Percentiles rank a stretch among this genome's conserved stretches.
phyloP scores from a whole-genome alignment of 169 alveolate genomes.

The Eimeria tenella region DNA sequence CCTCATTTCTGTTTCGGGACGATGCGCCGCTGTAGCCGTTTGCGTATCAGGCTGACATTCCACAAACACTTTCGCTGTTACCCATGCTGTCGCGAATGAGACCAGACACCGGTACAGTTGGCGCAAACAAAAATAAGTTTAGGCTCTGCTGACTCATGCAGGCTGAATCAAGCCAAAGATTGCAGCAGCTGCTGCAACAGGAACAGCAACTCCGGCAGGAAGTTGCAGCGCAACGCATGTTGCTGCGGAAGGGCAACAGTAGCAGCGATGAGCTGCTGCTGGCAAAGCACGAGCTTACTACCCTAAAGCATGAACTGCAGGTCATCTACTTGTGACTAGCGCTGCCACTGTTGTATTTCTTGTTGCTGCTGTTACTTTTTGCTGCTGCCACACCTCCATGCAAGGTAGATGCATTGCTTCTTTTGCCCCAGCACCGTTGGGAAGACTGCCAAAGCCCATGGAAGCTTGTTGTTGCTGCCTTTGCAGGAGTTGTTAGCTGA shows the following conservation, averaged over 20 bases:
- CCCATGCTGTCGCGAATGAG: too few relatives aligned
- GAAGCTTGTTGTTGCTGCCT: neutral
- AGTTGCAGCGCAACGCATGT: constrained; percentile 53
- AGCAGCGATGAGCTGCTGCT: constrained; percentile 56
- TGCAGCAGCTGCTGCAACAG: constrained; percentile 53
- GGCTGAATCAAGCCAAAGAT: constrained; percentile 58
- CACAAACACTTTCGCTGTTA: too few relatives aligned
- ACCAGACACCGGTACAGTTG: too few relatives aligned
- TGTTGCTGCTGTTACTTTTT: neutral
- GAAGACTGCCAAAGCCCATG: neutral
- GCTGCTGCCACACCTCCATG: neutral
- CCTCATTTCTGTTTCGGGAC: too few relatives aligned
- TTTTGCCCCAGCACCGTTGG: neutral
- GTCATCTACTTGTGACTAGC: neutral
- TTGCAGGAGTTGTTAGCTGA: constrained; percentile 55
- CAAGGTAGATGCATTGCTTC: neutral
- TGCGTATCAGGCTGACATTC: too few relatives aligned
- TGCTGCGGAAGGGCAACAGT: constrained; percentile 58
- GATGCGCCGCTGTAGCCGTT: too few relatives aligned
- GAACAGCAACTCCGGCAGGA: constrained; percentile 58
- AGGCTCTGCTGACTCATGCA: neutral
- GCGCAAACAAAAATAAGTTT: neutral
- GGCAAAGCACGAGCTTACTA: constrained; percentile 46
- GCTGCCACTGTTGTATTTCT: neutral
- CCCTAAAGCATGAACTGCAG: constrained; percentile 55